Evolutionary conservation across 1,139 yeast species (phyloP), one percentile per base, ranked within the genome.

Genomic region (Suhomyces wounanorum): DNA sequence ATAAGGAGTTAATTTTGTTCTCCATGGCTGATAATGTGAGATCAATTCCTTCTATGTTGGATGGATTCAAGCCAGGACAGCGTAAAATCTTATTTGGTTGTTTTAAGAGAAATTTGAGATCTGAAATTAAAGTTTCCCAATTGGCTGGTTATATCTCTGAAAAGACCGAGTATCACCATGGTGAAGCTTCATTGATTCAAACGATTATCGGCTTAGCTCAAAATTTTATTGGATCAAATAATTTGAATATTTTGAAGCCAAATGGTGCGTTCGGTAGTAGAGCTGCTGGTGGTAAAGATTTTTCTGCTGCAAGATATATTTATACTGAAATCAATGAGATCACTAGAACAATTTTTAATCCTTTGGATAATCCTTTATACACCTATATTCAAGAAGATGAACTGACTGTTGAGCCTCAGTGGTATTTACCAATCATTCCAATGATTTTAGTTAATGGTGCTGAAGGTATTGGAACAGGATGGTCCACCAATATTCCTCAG

Each of bases 381-480:
- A 80, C 77, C 0, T 94, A 94, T 66, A 76, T 91, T 55, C 94
- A 90, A 66, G 99, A 92, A 67, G 99, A 95, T 70, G 98, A 91
- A 60, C 85, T 83, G 59, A 85, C 95, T 0, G 96, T 94, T 21
- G 99, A 95, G 66, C 99, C 99, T 0, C 92, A 89, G 63, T 90
- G 96, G 94, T 95, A 91, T 66, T 75, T 89, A 36, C 99, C 99
- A 1, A 84, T 95, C 23, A 62, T 95, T 46, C 99, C 99, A 4
- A 89, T 91, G 91, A 67, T 94, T 31, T 77, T 95, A 55, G 96
- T 95, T 8, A 95, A 95, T 66, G 99, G 99, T 51, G 80, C 95
- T 9, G 99, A 95, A 70, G 99, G 99, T 72, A 95, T 95, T 68
- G 99, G 99, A 58, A 92, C 99, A 46, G 99, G 99, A 60, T 95